Evolutionary conservation across 441 rosid species (phyloP).

Genomic region (Isatis lusitanica): DNA sequence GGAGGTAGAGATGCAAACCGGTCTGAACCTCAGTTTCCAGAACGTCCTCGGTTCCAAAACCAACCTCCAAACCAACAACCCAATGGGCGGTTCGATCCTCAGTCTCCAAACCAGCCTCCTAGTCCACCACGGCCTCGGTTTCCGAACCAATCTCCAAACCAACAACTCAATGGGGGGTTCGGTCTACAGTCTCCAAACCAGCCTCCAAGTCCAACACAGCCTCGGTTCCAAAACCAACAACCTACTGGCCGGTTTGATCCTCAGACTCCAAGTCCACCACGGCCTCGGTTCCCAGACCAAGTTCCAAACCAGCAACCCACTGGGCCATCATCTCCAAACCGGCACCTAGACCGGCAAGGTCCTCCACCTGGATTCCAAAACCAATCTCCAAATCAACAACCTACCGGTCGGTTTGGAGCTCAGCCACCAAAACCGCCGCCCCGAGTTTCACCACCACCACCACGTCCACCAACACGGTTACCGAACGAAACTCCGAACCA

Average conservation of each 20-base stretch:
- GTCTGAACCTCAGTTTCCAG: conserved; percentile 41
- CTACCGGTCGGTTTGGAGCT: conserved; percentile 10
- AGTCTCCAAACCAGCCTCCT: conserved; percentile 20
- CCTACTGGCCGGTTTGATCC: conserved; percentile 10
- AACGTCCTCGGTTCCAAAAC: conserved; percentile 23
- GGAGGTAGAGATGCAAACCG: conserved; percentile 40
- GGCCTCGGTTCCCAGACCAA: conserved; percentile 32
- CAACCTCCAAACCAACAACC: conserved; percentile 20
- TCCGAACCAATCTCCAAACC: conserved; percentile 9
- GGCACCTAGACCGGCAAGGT: conserved; percentile 19
- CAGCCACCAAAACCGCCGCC: conserved; percentile 20
- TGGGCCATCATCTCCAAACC: conserved; percentile 37
- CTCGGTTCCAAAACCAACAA: conserved; percentile 31
- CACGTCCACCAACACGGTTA: conserved; percentile 32
- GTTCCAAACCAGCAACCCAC: conserved; percentile 35
- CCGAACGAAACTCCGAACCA: conserved; percentile 28
- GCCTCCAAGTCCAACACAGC: not conserved
- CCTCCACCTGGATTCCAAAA: conserved; percentile 30
- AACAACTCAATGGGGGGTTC: conserved; percentile 3
- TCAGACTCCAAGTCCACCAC: conserved; percentile 11
- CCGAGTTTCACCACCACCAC: conserved; percentile 33
- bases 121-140: conserved; percentile 1
- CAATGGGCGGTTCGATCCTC: conserved; percentile 9
- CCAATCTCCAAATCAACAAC: conserved; percentile 36
- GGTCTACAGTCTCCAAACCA: conserved; percentile 4